Percentiles rank a stretch among this genome's conserved stretches.
Evolutionary conservation across 441 rosid species (phyloP).

Genomic region (Mallotus repandus): DNA sequence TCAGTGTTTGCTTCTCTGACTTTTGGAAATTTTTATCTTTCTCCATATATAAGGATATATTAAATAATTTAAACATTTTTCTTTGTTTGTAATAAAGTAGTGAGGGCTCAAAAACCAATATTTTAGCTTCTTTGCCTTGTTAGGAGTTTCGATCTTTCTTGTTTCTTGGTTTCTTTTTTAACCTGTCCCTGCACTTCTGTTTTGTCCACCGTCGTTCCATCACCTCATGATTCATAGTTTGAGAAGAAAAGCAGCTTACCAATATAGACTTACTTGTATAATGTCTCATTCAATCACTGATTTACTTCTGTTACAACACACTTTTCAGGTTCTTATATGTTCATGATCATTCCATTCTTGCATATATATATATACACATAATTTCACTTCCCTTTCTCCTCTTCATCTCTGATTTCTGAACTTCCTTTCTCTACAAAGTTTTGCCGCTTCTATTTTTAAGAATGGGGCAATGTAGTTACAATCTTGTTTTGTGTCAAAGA

Average conservation of each 20-base stretch:
- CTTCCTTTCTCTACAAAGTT: not conserved
- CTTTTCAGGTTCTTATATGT: not conserved
- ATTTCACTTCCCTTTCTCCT: not conserved
- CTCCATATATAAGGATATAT: too few species aligned
- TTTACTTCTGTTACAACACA: conserved; percentile 9
- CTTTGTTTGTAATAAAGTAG: too few species aligned
- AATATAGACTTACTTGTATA: not conserved
- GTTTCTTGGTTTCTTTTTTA: conserved; percentile 7
- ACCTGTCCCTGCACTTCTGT: conserved; percentile 13
- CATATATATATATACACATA: not conserved
- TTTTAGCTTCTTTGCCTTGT: conserved; percentile 21
- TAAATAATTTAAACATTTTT: too few species aligned
- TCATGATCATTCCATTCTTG: not conserved
- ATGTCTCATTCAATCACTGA: conserved; percentile 31
- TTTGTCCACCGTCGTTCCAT: conserved; percentile 38
- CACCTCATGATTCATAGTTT: conserved; percentile 28
- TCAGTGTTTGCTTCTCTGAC: conserved; percentile 15
- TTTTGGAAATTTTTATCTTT: not conserved
- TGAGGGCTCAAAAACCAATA: conserved; percentile 37
- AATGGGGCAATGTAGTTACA: conserved; percentile 14
- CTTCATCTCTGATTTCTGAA: not conserved
- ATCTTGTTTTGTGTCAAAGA: conserved; percentile 14
- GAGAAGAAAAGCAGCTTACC: conserved; percentile 3
- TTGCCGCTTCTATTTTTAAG: not conserved
- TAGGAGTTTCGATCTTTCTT: not conserved